phyloP scores from a whole-genome alignment of 305 asterid genomes.

The Fraxinus sp. region DNA sequence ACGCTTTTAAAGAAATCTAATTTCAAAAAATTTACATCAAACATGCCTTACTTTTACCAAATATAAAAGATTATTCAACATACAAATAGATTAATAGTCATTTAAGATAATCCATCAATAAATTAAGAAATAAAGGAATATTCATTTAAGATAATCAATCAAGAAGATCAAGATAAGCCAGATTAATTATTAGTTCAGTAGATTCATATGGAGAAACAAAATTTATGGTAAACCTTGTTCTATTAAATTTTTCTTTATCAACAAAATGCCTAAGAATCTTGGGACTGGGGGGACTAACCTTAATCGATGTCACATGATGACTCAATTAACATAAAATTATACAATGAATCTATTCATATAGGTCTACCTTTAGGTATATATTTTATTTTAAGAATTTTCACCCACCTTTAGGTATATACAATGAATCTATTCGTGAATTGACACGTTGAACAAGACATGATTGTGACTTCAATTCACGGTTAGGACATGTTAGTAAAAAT shows the following conservation, averaged over 20 bases:
- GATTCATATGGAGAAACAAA: neutral
- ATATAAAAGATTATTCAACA: neutral
- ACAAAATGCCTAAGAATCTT: neutral
- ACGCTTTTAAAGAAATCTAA: neutral
- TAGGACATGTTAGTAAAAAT: neutral
- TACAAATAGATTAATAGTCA: neutral
- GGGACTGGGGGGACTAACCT: neutral
- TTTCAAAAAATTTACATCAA: neutral
- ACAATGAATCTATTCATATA: neutral
- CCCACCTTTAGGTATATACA: neutral
- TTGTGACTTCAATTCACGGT: neutral
- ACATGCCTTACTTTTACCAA: neutral
- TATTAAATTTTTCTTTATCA: neutral
- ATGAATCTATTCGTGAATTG: too few species aligned
- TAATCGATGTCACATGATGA: neutral
- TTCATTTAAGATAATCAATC: neutral
- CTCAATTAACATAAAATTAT: neutral
- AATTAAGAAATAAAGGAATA: neutral
- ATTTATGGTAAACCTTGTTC: neutral
- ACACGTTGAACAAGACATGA: neutral
- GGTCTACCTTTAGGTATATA: neutral
- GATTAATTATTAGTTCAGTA: neutral
- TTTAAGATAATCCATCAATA: neutral
- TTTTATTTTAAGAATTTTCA: neutral
- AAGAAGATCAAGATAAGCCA: neutral